Conservation (phyloP, 768 basidiomycete species). For the Psilocybe cubensis region DNA sequence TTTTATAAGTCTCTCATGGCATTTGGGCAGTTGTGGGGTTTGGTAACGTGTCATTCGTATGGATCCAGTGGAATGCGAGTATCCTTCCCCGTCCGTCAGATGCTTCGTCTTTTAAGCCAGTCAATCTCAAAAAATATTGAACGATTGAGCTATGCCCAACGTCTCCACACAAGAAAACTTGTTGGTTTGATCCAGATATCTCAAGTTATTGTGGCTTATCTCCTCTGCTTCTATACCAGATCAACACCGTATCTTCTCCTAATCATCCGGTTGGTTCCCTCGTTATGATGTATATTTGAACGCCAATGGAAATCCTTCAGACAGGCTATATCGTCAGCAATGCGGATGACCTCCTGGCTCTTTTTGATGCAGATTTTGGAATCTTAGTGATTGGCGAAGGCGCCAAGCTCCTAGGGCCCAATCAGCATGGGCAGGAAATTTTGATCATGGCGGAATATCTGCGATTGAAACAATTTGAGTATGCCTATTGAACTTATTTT, state of each 20-base stretch:
- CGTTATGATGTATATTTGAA: background rate
- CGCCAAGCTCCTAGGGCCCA: conserved; percentile 70
- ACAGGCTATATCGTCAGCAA: conserved; percentile 81
- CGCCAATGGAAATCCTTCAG: conserved; percentile 23
- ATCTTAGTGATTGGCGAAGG: conserved; percentile 73
- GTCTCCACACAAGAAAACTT: conserved; percentile 76
- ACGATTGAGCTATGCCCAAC: conserved; percentile 74
- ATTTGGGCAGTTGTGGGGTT: conserved; percentile 80
- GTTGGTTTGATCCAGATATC: conserved; percentile 40
- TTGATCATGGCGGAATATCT: conserved; percentile 82
- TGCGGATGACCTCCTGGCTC: conserved; percentile 73
- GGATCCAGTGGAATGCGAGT: conserved; percentile 81
- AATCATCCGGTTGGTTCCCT: conserved; percentile 53
- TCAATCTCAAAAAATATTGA: conserved; percentile 82
- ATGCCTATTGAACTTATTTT: conserved; percentile 25
- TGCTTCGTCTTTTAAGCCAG: conserved; percentile 79
- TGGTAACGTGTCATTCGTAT: conserved; percentile 80
- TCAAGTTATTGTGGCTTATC: background rate
- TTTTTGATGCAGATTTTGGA: conserved; percentile 83
- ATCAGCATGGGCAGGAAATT: conserved; percentile 76
- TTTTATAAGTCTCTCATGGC: conserved; percentile 68
- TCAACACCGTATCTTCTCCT: conserved; percentile 70
- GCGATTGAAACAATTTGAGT: conserved; percentile 72
- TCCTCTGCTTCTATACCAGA: conserved; percentile 40
- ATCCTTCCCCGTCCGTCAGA: conserved; percentile 83